Percentiles rank a stretch among this genome's conserved stretches.
Evolutionary conservation across 106 monocot species (phyloP).

Genomic region (Cymbidium sinense): DNA sequence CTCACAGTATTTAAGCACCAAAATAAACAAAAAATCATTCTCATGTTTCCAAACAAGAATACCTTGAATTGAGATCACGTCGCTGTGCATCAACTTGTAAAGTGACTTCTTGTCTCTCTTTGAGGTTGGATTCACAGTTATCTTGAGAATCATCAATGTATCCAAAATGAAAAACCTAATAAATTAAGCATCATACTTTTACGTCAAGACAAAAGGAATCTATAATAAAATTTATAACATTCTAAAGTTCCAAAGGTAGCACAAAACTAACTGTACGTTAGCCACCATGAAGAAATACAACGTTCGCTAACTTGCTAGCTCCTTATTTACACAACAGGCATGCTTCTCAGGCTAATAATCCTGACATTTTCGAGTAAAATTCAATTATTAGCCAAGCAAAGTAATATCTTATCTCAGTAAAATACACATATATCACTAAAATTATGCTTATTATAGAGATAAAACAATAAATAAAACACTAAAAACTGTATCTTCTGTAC

Average conservation of each 20-base stretch:
- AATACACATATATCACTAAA: background rate
- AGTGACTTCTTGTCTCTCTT: conserved; percentile 43
- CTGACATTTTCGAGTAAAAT: background rate
- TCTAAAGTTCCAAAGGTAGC: background rate
- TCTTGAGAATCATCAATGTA: conserved; percentile 38
- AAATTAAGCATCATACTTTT: background rate
- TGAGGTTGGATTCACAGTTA: conserved; percentile 21
- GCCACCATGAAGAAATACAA: background rate
- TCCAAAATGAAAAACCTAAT: conserved; percentile 68
- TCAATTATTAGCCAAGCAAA: background rate
- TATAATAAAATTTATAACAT: background rate
- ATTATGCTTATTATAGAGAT: background rate
- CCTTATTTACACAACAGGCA: background rate
- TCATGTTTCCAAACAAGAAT: background rate
- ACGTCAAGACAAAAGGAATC: background rate
- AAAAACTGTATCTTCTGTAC: background rate
- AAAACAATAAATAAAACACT: background rate
- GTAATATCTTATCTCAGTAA: background rate
- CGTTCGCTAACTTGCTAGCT: background rate
- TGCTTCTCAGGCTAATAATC: background rate
- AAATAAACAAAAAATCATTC: background rate
- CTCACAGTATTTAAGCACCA: background rate
- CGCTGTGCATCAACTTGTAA: conserved; percentile 55
- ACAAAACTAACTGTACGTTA: background rate
- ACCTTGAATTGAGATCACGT: conserved; percentile 71